These are phyloP conservation scores for Fagopyrum homotropicum DNA, from an alignment of 148 eudicot species.

Conservation along the genomic window DNA sequence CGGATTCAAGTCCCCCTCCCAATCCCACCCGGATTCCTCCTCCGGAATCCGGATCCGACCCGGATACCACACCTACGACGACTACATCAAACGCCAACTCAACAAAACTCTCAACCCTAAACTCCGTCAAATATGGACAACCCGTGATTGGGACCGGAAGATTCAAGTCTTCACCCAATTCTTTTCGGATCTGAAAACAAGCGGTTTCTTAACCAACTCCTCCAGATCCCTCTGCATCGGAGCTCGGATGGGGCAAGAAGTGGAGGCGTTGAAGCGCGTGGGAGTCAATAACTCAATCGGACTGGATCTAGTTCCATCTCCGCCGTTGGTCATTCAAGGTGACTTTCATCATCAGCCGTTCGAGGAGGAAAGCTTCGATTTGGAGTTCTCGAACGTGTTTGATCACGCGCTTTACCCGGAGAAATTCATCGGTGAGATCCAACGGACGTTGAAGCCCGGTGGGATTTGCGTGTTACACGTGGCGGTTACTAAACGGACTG, in stretches of 20 bases:
- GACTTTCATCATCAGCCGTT: slow-evolving; percentile 83
- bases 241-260: slow-evolving; percentile 89
- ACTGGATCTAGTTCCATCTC: slow-evolving; percentile 73
- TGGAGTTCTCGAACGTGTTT: slow-evolving; percentile 85
- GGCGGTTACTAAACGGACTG: slow-evolving; percentile 48
- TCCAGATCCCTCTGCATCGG: slow-evolving; percentile 64
- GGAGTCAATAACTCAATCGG: slow-evolving; percentile 71
- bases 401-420: slow-evolving; percentile 81
- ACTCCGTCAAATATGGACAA: slow-evolving; percentile 68
- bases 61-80: slow-evolving; percentile 62
- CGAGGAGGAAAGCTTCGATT: slow-evolving; percentile 41
- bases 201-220: slow-evolving; percentile 24
- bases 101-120: slow-evolving; percentile 81
- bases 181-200: slow-evolving; percentile 30
- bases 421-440: slow-evolving; percentile 59
- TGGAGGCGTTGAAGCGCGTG: slow-evolving; percentile 52
- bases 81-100: slow-evolving; percentile 72
- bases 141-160: slow-evolving; percentile 87
- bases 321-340: slow-evolving; percentile 64
- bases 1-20: slow-evolving; percentile 17
- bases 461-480: slow-evolving; percentile 86
- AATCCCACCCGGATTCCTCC: slow-evolving; percentile 13
- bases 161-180: slow-evolving; percentile 53
- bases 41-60: slow-evolving; percentile 61
- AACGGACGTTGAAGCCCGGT: slow-evolving; percentile 67